These are phyloP conservation scores for Laetiporus sulphureus DNA, from an alignment of 1,284 basidiomycete species.

Conservation along the genomic window DNA sequence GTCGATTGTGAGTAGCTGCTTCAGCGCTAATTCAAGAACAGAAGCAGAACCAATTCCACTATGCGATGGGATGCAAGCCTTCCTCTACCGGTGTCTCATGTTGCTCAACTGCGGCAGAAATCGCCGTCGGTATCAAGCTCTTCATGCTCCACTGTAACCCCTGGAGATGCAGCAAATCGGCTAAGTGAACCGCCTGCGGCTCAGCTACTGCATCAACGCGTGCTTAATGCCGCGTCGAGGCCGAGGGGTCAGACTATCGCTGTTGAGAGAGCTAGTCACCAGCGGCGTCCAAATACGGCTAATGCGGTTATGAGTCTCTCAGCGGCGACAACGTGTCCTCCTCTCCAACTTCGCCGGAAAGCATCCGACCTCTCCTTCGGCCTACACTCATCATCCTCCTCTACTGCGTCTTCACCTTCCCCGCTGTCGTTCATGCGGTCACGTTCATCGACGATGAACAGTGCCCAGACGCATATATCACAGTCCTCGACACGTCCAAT, in stretches of 20 bases:
- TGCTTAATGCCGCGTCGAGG: conserved; percentile 24
- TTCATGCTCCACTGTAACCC: conserved; percentile 18
- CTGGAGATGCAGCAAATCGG: conserved; percentile 11
- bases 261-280: conserved; percentile 3
- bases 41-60: too few relatives aligned
- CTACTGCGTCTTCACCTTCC: conserved; percentile 16
- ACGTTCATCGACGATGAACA: conserved; percentile 18
- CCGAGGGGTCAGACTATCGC: conserved; percentile 49
- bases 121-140: conserved; percentile 18
- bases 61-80: too few relatives aligned
- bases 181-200: conserved; percentile 13
- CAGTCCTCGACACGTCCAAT: conserved; percentile 15
- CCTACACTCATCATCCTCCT: conserved; percentile 12
- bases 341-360: conserved; percentile 17
- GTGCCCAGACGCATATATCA: conserved; percentile 14
- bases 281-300: conserved; percentile 1
- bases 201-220: conserved; percentile 8
- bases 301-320: background rate
- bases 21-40: too few relatives aligned
- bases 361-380: conserved; percentile 15
- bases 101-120: too few relatives aligned
- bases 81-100: too few relatives aligned
- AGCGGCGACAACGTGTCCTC: too few relatives aligned
- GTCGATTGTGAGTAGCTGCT: too few relatives aligned
- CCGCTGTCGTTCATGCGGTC: conserved; percentile 20